Base-by-base conservation (phyloP, 129 eudicot species). In the Lonicera japonica region DNA sequence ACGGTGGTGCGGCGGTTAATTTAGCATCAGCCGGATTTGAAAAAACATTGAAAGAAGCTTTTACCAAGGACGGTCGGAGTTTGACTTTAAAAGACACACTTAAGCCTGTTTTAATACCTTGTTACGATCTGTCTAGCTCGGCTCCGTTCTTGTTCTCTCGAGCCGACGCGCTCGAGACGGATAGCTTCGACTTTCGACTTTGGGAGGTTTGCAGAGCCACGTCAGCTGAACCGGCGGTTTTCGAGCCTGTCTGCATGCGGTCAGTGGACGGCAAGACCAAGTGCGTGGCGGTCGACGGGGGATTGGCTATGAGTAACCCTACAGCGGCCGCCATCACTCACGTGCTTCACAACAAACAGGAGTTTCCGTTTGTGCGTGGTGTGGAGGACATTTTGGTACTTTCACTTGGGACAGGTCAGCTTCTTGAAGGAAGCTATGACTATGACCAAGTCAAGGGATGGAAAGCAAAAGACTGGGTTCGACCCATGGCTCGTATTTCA, bases 161-260 rank as follows among this genome's bases (percentile, higher is more conserved):
- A 63, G 96, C 98, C 47, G 98, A 92, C 63, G 98, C 98, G 21
- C 76, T 92, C 4, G 98, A 92, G 24, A 63, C 86, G 51, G 90
- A 87, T 25, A 81, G 96, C 77, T 92, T 75, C 45, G 95, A 92
- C 21, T 92, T 92, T 34, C 58, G 75, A 23, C 86, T 92, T 0
- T 84, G 91, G 96, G 98, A 92, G 75, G 88, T 92, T 0, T 92
- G 98, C 51, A 70, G 92, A 9, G 98, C 98, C 66, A 92, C 98
- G 75, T 80, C 98, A 55, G 98, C 96, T 0, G 79, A 82, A 25
- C 98, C 98, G 25, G 95, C 73, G 13, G 65, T 74, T 3, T 84
- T 84, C 34, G 89, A 80, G 14, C 98, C 98, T 80, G 91, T 87
- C 1, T 63, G 74, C 11, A 75, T 92, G 98, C 63, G 51, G n/a